These are phyloP conservation scores for Phytophthora fragariae DNA, from an alignment of 352 stramenopile genomes.

Conservation along the genomic window DNA sequence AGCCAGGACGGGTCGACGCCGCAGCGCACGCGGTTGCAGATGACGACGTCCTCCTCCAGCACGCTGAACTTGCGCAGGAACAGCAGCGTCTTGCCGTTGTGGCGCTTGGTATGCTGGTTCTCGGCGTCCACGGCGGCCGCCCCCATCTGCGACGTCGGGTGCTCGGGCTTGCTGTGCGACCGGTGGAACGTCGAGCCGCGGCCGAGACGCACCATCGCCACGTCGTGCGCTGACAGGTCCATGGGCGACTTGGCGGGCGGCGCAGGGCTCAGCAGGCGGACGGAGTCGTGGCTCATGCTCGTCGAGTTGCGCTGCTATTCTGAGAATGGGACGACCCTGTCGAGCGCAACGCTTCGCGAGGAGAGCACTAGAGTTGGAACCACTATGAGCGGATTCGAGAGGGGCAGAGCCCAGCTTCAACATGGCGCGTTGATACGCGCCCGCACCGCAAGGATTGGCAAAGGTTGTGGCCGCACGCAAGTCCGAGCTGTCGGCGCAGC, in stretches of 20 bases:
- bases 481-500: neutral
- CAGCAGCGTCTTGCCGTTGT: conserved; percentile 60
- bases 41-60: conserved; percentile 67
- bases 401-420: conserved; percentile 18
- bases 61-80: conserved; percentile 75
- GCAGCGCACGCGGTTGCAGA: conserved; percentile 76
- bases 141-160: conserved; percentile 68
- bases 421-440: conserved; percentile 22
- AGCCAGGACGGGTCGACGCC: conserved; percentile 58
- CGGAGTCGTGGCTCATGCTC: conserved; percentile 27
- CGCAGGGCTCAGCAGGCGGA: conserved; percentile 24
- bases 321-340: conserved; percentile 15
- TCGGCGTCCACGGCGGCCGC: conserved; percentile 54
- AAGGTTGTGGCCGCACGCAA: conserved; percentile 11
- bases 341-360: conserved; percentile 15
- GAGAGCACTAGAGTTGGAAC: neutral
- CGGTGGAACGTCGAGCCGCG: conserved; percentile 49
- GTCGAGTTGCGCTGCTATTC: conserved; percentile 7
- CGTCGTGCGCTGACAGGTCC: conserved; percentile 39
- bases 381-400: conserved; percentile 5
- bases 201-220: conserved; percentile 41
- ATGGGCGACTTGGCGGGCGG: conserved; percentile 33
- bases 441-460: conserved; percentile 11
- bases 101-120: conserved; percentile 39
- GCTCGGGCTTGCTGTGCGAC: conserved; percentile 62